Evolutionary conservation across 2,329 filamentous ascomycete species (phyloP).

Genomic region (Byssoonygena ceratinophila): DNA sequence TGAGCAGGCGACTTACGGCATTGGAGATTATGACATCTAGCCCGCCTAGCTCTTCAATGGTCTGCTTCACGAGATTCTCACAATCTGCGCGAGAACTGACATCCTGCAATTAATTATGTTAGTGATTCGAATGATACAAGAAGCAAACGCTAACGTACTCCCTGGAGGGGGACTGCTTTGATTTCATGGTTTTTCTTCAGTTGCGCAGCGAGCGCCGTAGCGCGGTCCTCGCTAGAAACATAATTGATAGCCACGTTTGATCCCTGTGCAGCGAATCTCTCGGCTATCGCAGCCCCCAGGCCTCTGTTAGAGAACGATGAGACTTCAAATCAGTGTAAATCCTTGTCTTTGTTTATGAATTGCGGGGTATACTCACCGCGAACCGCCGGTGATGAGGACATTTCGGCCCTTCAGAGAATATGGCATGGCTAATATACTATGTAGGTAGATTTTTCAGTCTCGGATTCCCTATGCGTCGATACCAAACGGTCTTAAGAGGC

Average conservation of each 20-base stretch:
- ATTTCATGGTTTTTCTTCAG: conserved; percentile 44
- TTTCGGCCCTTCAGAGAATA: conserved; percentile 53
- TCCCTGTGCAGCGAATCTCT: conserved; percentile 57
- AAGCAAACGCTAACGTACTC: conserved; percentile 36
- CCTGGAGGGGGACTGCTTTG: conserved; percentile 49
- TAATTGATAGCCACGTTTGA: conserved; percentile 67
- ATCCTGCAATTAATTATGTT: conserved; percentile 39
- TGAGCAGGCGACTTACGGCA: conserved; percentile 39
- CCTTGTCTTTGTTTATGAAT: background rate
- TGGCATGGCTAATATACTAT: conserved; percentile 39
- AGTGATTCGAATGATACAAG: conserved; percentile 2
- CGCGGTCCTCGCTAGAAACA: conserved; percentile 49
- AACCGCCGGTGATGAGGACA: conserved; percentile 55
- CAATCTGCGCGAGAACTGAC: conserved; percentile 52
- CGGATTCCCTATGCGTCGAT: background rate
- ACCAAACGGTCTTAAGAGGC: background rate
- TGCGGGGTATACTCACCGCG: conserved; percentile 40
- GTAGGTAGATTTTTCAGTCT: background rate
- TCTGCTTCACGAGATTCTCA: conserved; percentile 47
- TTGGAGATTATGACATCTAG: conserved; percentile 73
- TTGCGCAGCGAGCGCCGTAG: conserved; percentile 47
- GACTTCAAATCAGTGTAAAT: background rate
- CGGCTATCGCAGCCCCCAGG: conserved; percentile 57
- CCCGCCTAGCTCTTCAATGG: conserved; percentile 51
- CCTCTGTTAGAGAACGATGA: conserved; percentile 42